Percentiles rank a stretch among this genome's conserved stretches.
Conservation (phyloP, 2,329 filamentous ascomycete species). For the Colletotrichum godetiae region DNA sequence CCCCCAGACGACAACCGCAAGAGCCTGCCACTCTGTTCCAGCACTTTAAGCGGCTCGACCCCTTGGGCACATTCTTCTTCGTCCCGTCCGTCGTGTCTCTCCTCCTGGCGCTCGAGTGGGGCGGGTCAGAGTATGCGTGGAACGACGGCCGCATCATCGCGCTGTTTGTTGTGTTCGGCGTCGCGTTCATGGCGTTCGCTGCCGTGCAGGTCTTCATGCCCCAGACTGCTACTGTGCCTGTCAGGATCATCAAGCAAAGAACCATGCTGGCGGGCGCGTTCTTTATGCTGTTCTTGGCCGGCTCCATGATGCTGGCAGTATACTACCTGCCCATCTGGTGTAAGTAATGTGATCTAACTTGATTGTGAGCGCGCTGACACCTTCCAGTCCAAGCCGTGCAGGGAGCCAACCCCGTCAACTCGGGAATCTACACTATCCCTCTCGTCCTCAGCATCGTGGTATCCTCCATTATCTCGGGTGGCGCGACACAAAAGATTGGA, state of each 20-base stretch:
- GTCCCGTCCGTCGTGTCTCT: slow-evolving; percentile 69
- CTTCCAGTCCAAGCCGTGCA: slow-evolving; percentile 65
- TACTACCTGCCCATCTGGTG: slow-evolving; percentile 68
- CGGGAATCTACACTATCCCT: slow-evolving; percentile 68
- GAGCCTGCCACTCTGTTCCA: slow-evolving; percentile 47
- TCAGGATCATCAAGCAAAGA: slow-evolving; percentile 64
- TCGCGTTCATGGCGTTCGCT: slow-evolving; percentile 59
- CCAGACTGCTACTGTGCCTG: slow-evolving; percentile 67
- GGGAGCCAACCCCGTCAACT: slow-evolving; percentile 61
- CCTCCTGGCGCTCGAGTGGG: slow-evolving; percentile 73
- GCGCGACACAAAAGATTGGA: slow-evolving; percentile 62
- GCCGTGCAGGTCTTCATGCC: slow-evolving; percentile 64
- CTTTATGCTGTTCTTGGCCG: slow-evolving; percentile 59
- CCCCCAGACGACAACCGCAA: slow-evolving; percentile 46
- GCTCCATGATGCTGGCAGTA: slow-evolving; percentile 64
- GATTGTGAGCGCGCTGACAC: slow-evolving; percentile 21
- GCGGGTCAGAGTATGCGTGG: slow-evolving; percentile 66
- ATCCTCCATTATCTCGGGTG: slow-evolving; percentile 61
- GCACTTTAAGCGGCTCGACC: slow-evolving; percentile 66
- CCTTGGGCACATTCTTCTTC: slow-evolving; percentile 69
- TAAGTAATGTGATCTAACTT: slow-evolving; percentile 45
- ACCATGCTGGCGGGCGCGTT: slow-evolving; percentile 61
- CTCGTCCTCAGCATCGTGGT: slow-evolving; percentile 66
- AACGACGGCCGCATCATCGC: slow-evolving; percentile 62
- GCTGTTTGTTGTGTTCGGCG: slow-evolving; percentile 62